A percentile compares a stretch with the other conserved stretches of the same genome.
phyloP scores from a whole-genome alignment of 176 grass and related monocot genomes.

The Rhynchospora tenuis region DNA sequence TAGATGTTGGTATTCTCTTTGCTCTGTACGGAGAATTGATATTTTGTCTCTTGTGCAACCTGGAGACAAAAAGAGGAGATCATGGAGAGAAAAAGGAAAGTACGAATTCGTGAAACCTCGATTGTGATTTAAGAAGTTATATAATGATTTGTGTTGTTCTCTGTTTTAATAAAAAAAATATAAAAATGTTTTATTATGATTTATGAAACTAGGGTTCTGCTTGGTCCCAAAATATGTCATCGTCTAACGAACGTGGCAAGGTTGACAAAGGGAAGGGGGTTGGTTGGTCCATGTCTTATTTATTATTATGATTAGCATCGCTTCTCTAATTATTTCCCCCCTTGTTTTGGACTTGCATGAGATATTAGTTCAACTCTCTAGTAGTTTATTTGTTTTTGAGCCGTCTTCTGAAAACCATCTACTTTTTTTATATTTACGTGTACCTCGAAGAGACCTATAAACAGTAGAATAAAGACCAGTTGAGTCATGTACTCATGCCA shows the following conservation, averaged over 20 bases:
- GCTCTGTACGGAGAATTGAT: background rate
- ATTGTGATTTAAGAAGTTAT: background rate
- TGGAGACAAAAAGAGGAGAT: background rate
- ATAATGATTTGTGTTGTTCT: background rate
- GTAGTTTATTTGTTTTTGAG: background rate
- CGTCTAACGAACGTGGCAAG: constrained; percentile 33
- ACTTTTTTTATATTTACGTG: background rate
- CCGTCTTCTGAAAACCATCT: background rate
- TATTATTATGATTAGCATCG: constrained; percentile 19
- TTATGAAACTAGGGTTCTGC: background rate
- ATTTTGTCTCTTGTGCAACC: background rate
- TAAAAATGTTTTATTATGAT: background rate
- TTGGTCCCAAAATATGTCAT: constrained; percentile 18
- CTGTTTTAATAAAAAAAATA: background rate
- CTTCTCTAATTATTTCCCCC: background rate
- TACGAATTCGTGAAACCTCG: background rate
- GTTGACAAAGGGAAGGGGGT: constrained; percentile 10
- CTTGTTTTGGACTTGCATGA: background rate
- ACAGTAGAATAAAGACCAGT: background rate
- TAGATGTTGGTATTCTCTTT: background rate
- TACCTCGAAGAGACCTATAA: background rate
- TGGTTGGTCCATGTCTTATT: constrained; percentile 22
- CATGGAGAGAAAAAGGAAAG: background rate
- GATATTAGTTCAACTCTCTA: constrained; percentile 13
- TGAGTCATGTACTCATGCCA: background rate